Evolutionary conservation across 2,329 filamentous ascomycete genomes (phyloP).

Genomic region (Graphium sp.): DNA sequence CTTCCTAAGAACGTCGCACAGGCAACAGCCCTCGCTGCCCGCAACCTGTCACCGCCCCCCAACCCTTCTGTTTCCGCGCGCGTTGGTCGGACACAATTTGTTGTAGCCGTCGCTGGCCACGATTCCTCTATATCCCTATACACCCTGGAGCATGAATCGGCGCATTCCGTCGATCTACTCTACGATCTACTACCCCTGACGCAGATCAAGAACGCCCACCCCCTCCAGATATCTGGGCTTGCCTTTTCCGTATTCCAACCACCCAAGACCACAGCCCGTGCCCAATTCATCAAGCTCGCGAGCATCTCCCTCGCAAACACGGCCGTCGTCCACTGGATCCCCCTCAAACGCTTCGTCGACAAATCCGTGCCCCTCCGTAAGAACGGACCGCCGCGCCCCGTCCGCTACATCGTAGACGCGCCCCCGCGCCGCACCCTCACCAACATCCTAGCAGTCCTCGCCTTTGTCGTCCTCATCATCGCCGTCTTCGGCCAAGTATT

Average conservation of each 20-base stretch:
- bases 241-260: conserved; percentile 39
- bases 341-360: conserved; percentile 34
- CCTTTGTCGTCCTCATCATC: conserved; percentile 41
- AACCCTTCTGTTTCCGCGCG: conserved; percentile 27
- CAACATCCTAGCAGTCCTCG: conserved; percentile 33
- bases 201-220: conserved; percentile 36
- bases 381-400: conserved; percentile 24
- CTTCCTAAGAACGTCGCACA: conserved; percentile 55
- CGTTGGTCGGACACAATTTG: conserved; percentile 54
- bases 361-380: conserved; percentile 14
- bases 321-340: conserved; percentile 63
- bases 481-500: conserved; percentile 46
- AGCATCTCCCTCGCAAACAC: conserved; percentile 70
- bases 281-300: conserved; percentile 49
- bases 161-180: conserved; percentile 28
- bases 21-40: conserved; percentile 63
- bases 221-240: conserved; percentile 39
- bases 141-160: conserved; percentile 52
- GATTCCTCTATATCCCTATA: conserved; percentile 65
- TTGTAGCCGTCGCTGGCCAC: conserved; percentile 64
- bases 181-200: conserved; percentile 32
- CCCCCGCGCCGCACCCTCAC: conserved; percentile 35
- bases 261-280: conserved; percentile 22
- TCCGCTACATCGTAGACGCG: conserved; percentile 54
- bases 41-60: conserved; percentile 42